These are phyloP conservation scores for Epichloe amarillans DNA, from an alignment of 2,329 filamentous ascomycete genomes.

Conservation along the genomic window DNA sequence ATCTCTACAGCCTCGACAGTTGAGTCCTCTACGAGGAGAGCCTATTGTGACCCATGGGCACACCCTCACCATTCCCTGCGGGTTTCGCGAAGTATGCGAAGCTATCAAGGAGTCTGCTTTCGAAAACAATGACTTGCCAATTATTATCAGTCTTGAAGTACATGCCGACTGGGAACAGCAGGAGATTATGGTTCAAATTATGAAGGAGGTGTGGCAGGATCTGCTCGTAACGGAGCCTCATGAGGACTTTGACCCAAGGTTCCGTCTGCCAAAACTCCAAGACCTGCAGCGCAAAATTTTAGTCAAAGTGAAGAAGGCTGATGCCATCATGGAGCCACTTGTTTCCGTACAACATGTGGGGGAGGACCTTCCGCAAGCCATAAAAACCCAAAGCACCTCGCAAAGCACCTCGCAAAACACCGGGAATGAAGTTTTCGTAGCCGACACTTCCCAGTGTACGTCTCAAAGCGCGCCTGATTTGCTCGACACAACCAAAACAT, in stretches of 20 bases:
- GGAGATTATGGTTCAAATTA: conserved; percentile 83
- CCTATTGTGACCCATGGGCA: conserved; percentile 73
- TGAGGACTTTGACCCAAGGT: conserved; percentile 35
- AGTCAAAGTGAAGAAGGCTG: conserved; percentile 61
- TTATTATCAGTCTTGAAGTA: conserved; percentile 88
- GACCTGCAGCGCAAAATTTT: conserved; percentile 69
- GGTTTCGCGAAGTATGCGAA: conserved; percentile 75
- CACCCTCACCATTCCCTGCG: conserved; percentile 73
- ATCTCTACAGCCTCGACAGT: conserved; percentile 5
- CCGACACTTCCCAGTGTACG: neutral
- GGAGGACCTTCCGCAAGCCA: conserved; percentile 2
- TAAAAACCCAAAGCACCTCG: conserved; percentile 12
- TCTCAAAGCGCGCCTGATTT: conserved; percentile 14
- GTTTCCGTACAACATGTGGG: neutral
- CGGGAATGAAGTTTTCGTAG: neutral
- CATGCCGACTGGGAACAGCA: conserved; percentile 76
- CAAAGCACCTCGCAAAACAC: conserved; percentile 13
- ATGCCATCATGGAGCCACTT: conserved; percentile 18
- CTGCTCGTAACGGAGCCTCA: conserved; percentile 51
- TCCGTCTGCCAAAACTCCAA: conserved; percentile 53
- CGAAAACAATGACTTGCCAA: conserved; percentile 56
- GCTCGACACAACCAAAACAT: conserved; percentile 14
- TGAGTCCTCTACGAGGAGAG: conserved; percentile 36
- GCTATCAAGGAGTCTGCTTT: conserved; percentile 73
- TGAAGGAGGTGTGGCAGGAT: conserved; percentile 75